Evolutionary conservation across 371 early-diverging fungal genomes (phyloP), one percentile per base, ranked within the genome.

Genomic region (Rhizopus microsporus): DNA sequence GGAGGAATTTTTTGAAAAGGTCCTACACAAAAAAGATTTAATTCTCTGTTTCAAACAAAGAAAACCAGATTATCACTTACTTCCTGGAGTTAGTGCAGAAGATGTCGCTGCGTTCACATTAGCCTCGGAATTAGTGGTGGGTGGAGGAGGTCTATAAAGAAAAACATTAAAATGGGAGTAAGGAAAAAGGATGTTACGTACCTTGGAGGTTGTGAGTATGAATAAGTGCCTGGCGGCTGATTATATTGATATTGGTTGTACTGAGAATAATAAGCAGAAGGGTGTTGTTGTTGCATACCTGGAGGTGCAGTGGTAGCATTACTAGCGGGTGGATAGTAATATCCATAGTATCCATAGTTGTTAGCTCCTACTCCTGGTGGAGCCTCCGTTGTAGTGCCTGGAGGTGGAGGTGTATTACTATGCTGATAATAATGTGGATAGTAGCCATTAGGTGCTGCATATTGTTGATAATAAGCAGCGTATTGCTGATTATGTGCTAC

Each of bases 371-470:
- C 49, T 15, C 57, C 51, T 61, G 64, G 32, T 51, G 64, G 31
- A 33, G 51, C 31, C n/a, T 62, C 59, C 30, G 53, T 23, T 23
- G 23, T 23, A 23, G 23, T 48, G 12, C 67, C 67, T 37, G 61
- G 57, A 39, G 68, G 60, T 31, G 60, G 59, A 32, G 63, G 63
- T 16, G 50, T 44, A 37, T 38, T 59, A 37, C 59, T 50, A 33
- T 50, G 51, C 10, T 69, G 69, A 13, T 74, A 68, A 54, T 74
- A 74, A n/a, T 62, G 58, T 29, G 63, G 61, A 43, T 71, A 71
- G 42, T 74, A 71, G 9, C 59, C 54, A 30, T 69, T 63, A 23
- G 69, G 60, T 33, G 60, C 15, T 53, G 59, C 46, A 9, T 58
- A 53, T 23, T 65, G 59, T 30, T 68, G 60, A 17, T 62, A 60